phyloP scores from a whole-genome alignment of 1,284 basidiomycete species.

The Sporisorium exsertum region DNA sequence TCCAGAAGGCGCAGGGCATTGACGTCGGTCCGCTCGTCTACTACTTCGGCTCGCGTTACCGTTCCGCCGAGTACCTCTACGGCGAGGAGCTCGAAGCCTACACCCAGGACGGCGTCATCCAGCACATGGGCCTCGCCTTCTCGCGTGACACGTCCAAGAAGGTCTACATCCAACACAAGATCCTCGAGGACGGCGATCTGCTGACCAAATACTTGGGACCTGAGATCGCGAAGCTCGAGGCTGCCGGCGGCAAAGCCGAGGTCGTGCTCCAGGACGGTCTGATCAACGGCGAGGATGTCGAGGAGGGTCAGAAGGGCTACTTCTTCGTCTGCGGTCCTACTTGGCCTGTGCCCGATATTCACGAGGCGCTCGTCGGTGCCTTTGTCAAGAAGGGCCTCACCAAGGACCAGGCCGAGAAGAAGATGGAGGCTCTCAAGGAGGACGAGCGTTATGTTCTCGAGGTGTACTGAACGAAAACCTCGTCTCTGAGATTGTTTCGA shows the following conservation, averaged over 20 bases:
- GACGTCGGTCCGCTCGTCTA: constrained; percentile 91
- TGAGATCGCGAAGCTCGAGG: constrained; percentile 74
- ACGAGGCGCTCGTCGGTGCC: constrained; percentile 86
- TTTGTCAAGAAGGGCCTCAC: constrained; percentile 79
- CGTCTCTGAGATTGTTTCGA: background rate
- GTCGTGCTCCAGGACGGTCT: constrained; percentile 73
- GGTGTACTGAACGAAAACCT: constrained; percentile 73
- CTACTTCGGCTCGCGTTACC: constrained; percentile 97
- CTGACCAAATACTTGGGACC: constrained; percentile 74
- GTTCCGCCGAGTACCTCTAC: constrained; percentile 94
- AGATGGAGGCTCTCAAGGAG: constrained; percentile 91
- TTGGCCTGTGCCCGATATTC: constrained; percentile 98
- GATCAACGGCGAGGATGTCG: constrained; percentile 44
- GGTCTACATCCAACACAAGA: constrained; percentile 98
- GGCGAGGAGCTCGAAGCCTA: constrained; percentile 82
- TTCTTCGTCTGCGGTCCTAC: constrained; percentile 98
- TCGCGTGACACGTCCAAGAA: constrained; percentile 91
- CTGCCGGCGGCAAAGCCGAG: constrained; percentile 66
- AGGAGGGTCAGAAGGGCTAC: constrained; percentile 71
- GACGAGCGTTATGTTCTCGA: constrained; percentile 97
- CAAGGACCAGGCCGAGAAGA: constrained; percentile 79
- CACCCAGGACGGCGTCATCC: constrained; percentile 84
- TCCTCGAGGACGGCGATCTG: constrained; percentile 85
- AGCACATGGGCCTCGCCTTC: constrained; percentile 92
- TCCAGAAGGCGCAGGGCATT: constrained; percentile 80